Evolutionary conservation across 2,329 filamentous ascomycete species (phyloP).

Genomic region (Grosmannia huntii): DNA sequence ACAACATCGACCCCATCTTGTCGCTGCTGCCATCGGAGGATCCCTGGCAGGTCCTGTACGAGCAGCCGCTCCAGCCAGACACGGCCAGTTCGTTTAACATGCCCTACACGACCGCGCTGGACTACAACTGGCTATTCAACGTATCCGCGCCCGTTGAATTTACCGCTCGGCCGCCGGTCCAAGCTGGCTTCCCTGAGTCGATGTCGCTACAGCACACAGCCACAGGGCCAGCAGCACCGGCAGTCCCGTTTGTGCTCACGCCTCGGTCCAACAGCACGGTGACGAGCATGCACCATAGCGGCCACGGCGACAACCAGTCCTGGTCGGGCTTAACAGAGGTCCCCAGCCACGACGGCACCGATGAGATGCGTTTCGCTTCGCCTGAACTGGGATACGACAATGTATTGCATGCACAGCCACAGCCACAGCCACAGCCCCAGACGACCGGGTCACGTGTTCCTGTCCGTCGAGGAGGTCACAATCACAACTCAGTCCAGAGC

Average conservation of each 20-base stretch:
- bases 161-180: neutral
- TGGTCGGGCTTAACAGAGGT: neutral
- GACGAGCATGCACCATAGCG: neutral
- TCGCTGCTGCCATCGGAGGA: neutral
- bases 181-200: neutral
- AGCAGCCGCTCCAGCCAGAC: conserved; percentile 10
- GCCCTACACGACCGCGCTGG: conserved; percentile 10
- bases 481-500: too few relatives aligned
- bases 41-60: conserved; percentile 1
- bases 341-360: neutral
- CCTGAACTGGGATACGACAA: neutral
- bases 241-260: neutral
- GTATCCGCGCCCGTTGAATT: neutral
- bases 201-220: neutral
- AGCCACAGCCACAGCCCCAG: too few relatives aligned
- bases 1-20: neutral
- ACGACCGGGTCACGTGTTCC: too few relatives aligned
- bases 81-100: conserved; percentile 13
- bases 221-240: neutral
- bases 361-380: neutral
- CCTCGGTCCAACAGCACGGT: neutral
- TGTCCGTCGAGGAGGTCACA: too few relatives aligned
- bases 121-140: conserved; percentile 13
- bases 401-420: neutral
- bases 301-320: neutral